Base-by-base conservation (phyloP, 352 stramenopile genomes). In the Pythium biforme region DNA sequence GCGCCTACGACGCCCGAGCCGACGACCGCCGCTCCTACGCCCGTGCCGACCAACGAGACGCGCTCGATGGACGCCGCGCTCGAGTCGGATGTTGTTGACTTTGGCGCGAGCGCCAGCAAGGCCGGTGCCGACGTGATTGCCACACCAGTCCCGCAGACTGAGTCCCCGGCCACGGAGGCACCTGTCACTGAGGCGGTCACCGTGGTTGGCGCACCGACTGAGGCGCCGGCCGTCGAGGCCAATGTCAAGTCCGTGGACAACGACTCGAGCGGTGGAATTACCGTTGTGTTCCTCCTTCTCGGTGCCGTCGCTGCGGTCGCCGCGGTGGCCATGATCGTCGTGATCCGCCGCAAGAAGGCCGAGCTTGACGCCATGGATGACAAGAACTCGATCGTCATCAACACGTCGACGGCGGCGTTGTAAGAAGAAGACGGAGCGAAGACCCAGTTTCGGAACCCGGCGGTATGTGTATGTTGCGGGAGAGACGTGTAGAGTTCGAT, bases 261-360 rank as follows among this genome's bases (percentile, higher is more conserved):
- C 25, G 19, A 11, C 12, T 23, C 14, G 17, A 31, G 19, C 3
- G 57, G 52, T n/a, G 31, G 46, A 4, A 40, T 53, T 0, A 49
- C 26, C 11, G 51, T 46, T 6, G 37, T 63, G 4, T 50, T 75
- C 20, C 4, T 70, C 11, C 46, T 69, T 3, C 31, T 69, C n/a
- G 61, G 48, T 12, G 70, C 59, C 12, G 25, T 72, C 15, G 67
- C 52, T 9, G 41, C 54, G 7, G 56, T 59, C 5, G 67, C 52
- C 19, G 64, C 54, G 25, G 59, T 68, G 2, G 66, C 51, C 29
- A 68, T 70, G 59, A 69, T 77, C 52, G 70, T 76, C 11, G 62
- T 76, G 4, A 50, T 68, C 27, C 70, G 66, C 40, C 62, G 64
- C 43, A 72, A 73, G 70, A 75, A 77, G 67, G 58, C 57, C 14